These are phyloP conservation scores for Balakata baccata DNA, from an alignment of 345 rosid species.

Conservation along the genomic window DNA sequence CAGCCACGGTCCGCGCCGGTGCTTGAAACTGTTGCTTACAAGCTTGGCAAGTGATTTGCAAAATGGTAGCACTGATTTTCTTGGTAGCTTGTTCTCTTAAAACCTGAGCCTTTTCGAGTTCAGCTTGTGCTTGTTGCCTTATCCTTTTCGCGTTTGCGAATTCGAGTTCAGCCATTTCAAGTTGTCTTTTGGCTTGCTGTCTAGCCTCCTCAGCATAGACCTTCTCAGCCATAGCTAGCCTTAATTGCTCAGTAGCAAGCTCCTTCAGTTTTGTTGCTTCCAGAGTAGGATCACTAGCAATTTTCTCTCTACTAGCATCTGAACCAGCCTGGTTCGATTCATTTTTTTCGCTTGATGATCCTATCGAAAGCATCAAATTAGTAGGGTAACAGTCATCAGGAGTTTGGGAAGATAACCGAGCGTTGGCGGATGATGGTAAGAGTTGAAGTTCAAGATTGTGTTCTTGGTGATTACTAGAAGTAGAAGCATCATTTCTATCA, in stretches of 20 bases:
- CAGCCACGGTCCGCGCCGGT: conserved; percentile 19
- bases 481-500: conserved; percentile 22
- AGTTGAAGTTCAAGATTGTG: conserved; percentile 72
- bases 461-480: conserved; percentile 22
- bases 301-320: conserved; percentile 21
- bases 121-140: conserved; percentile 67
- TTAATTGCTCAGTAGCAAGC: conserved; percentile 46
- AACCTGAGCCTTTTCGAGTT: conserved; percentile 62
- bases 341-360: conserved; percentile 28
- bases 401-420: conserved; percentile 24
- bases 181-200: conserved; percentile 61
- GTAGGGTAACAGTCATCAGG: conserved; percentile 34
- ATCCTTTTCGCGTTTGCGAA: conserved; percentile 65
- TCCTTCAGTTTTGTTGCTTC: conserved; percentile 48
- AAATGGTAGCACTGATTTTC: conserved; percentile 54
- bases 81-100: conserved; percentile 66
- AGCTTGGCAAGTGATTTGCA: conserved; percentile 72
- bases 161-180: conserved; percentile 74
- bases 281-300: conserved; percentile 10
- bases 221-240: conserved; percentile 59
- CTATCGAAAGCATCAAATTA: conserved; percentile 65
- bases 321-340: background rate
- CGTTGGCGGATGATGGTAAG: conserved; percentile 45
- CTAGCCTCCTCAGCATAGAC: conserved; percentile 68
- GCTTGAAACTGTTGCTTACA: conserved; percentile 68